phyloP scores from a whole-genome alignment of 2,329 filamentous ascomycete species.

The Scedosporium minutisporum region DNA sequence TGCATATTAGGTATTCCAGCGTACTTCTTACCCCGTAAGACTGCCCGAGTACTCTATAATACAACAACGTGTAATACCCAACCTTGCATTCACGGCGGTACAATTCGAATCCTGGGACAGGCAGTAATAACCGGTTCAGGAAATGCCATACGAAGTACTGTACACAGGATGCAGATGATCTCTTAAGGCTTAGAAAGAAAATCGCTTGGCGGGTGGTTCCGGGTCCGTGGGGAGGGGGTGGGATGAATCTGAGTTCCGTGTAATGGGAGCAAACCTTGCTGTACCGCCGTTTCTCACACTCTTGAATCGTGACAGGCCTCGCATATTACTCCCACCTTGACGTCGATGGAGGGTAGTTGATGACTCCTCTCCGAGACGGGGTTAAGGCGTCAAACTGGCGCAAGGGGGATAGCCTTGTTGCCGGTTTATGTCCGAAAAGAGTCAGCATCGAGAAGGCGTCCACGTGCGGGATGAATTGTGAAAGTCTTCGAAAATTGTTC shows the following conservation, averaged over 20 bases:
- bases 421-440: constrained; percentile 6
- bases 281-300: background rate
- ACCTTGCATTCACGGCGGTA: no score
- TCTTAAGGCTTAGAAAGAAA: no score
- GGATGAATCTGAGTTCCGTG: background rate
- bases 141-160: background rate
- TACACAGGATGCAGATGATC: no score
- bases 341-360: background rate
- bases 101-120: no score
- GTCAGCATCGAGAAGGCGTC: no score
- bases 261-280: background rate
- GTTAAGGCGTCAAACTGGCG: background rate
- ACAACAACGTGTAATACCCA: no score
- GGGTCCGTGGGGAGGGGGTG: background rate
- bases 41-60: no score
- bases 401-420: background rate
- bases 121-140: no score
- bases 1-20: no score
- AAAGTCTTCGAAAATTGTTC: no score
- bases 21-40: no score
- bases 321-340: background rate
- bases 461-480: no score
- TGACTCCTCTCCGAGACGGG: background rate
- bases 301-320: background rate
- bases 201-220: constrained; percentile 4